phyloP scores from a whole-genome alignment of 1,284 basidiomycete genomes.

The Naganishia cerealis region DNA sequence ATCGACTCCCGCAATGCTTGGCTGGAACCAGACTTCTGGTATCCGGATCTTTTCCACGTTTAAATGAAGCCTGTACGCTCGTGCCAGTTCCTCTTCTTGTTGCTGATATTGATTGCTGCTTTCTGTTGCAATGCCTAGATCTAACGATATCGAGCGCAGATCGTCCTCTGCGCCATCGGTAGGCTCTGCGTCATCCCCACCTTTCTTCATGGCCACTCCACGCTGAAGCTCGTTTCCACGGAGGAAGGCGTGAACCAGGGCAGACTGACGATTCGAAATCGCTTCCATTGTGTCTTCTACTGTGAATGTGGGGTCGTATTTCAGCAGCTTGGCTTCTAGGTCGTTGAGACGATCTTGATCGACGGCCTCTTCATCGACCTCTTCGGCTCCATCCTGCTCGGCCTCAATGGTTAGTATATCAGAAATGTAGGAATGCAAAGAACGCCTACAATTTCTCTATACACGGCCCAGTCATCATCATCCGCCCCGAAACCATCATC shows the following conservation, averaged over 20 bases:
- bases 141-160: background rate
- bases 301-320: constrained; percentile 80
- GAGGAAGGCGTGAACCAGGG: constrained; percentile 78
- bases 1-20: constrained; percentile 89
- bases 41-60: constrained; percentile 92
- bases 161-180: background rate
- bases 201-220: constrained; percentile 27
- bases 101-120: constrained; percentile 57
- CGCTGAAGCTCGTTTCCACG: constrained; percentile 50
- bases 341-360: constrained; percentile 70
- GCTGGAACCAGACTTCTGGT: constrained; percentile 91
- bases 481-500: constrained; percentile 92
- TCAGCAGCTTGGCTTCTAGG: constrained; percentile 79
- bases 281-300: constrained; percentile 78
- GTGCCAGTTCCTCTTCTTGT: constrained; percentile 64
- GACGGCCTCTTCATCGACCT: constrained; percentile 95
- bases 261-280: constrained; percentile 71
- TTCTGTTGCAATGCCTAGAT: constrained; percentile 56
- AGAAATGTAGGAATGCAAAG: background rate
- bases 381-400: constrained; percentile 70
- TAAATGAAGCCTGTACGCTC: constrained; percentile 75
- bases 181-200: background rate
- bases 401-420: background rate
- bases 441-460: constrained; percentile 81
- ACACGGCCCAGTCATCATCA: constrained; percentile 96